Evolutionary conservation across 2,329 filamentous ascomycete genomes (phyloP), one percentile per base, ranked within the genome.

Genomic region (Tolypocladium endophyticum): DNA sequence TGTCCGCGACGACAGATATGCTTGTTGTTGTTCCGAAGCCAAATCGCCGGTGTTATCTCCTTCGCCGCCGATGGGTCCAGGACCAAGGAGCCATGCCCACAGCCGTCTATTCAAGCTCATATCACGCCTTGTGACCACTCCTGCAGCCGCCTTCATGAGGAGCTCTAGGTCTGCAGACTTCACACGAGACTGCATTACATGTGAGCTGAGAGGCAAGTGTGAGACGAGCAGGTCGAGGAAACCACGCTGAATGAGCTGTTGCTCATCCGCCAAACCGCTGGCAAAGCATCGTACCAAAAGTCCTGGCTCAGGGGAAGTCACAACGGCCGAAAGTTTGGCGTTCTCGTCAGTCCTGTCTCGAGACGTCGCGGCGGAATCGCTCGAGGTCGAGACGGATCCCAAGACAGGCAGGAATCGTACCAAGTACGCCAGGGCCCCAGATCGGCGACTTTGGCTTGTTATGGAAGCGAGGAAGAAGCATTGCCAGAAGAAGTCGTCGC

Each of bases 71-170:
- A 78, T 66, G 50, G 82, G 82, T 56, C 83, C 90, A 3, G 92
- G 92, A 0, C 94, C 94, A 2, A 99, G 79, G 62, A 97, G 87
- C 94, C 94, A 99, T 52, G 89, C 86, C 92, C 93, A 97, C n/a
- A 99, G 77, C 43, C 94, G 85, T 66, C 94, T 81, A 71, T 99
- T 99, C 56, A 99, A 77, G 70, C 93, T 96, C 94, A 99, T 99
- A 64, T 99, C 94, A 73, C 92, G 85, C 56, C 94, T 84, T 25
- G 87, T 87, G 1, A 97, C 91, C 25, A 99, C 92, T 1, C 89
- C 87, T n/a, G 87, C 86, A 7, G 93, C 92, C 20, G 93, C 90
- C 60, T 86, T 83, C 38, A 97, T 81, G 2, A 99, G 80, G 2
- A 90, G 82, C 69, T 96, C 87, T 23, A 97, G 78, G 68, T 99